Conservation (phyloP, 768 basidiomycete species). For the Tephrocybe sp. region DNA sequence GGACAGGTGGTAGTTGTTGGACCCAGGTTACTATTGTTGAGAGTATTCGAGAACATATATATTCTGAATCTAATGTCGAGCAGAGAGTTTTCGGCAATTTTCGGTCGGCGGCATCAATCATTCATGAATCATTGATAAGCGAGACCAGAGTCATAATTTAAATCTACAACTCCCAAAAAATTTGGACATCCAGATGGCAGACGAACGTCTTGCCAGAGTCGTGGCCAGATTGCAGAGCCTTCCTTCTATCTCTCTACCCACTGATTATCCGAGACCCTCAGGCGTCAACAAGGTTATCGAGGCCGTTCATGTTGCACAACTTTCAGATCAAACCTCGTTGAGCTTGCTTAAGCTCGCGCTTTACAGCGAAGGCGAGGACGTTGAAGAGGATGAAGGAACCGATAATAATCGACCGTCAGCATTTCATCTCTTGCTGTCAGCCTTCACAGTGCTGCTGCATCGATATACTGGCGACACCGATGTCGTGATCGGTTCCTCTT, state of each 20-base stretch:
- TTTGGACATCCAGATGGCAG: slow-evolving; percentile 29
- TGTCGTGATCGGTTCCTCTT: slow-evolving; percentile 87
- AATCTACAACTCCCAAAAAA: neutral
- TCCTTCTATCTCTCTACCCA: slow-evolving; percentile 89
- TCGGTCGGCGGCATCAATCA: neutral
- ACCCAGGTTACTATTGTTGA: too few species aligned
- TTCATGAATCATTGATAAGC: neutral
- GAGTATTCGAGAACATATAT: too few species aligned
- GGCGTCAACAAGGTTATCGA: slow-evolving; percentile 79
- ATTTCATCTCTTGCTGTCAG: slow-evolving; percentile 89
- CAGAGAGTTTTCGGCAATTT: neutral
- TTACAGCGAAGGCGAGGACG: slow-evolving; percentile 55
- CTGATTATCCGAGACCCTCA: slow-evolving; percentile 89
- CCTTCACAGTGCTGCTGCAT: slow-evolving; percentile 88
- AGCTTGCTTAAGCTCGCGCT: slow-evolving; percentile 81
- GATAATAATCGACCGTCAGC: slow-evolving; percentile 61
- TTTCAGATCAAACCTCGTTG: slow-evolving; percentile 73
- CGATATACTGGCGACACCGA: slow-evolving; percentile 96
- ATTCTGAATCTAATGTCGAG: neutral
- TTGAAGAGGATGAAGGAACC: slow-evolving; percentile 44
- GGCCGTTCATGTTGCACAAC: slow-evolving; percentile 67
- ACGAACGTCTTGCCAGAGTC: slow-evolving; percentile 52
- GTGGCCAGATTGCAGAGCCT: slow-evolving; percentile 70
- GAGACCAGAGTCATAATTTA: neutral
- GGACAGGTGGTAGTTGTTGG: too few species aligned